Percentiles rank a stretch among this genome's conserved stretches.
Conservation (phyloP, 208 protist species). For the Acanthamoeba rhysodes region DNA sequence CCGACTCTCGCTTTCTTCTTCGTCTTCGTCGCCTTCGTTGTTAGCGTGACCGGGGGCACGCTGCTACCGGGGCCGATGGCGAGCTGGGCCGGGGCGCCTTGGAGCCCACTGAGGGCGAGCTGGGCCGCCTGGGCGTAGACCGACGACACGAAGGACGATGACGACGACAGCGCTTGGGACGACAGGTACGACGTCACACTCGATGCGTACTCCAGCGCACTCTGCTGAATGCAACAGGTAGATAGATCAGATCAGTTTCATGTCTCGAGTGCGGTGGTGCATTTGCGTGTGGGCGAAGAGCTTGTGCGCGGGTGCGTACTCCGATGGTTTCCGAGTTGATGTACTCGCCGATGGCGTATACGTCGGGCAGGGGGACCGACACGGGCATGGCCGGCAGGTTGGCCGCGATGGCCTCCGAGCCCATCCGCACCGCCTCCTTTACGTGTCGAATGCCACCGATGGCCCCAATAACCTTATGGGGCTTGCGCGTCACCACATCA, state of each 20-base stretch:
- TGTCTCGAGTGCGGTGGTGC: too few relatives aligned
- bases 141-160: background rate
- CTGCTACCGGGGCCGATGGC: too few relatives aligned
- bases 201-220: background rate
- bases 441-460: constrained; percentile 5
- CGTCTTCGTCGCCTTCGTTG: too few relatives aligned
- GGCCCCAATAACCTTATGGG: constrained; percentile 16
- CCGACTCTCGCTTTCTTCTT: too few relatives aligned
- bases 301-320: background rate
- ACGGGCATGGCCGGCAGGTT: background rate
- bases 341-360: background rate
- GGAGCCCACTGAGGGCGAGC: background rate
- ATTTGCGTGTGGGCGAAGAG: too few relatives aligned
- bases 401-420: constrained; percentile 15
- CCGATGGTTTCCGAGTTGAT: constrained; percentile 10
- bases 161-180: background rate
- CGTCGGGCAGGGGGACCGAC: background rate
- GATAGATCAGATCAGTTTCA: background rate
- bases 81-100: background rate
- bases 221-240: background rate
- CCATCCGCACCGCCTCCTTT: background rate
- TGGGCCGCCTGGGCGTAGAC: background rate
- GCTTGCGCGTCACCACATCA: background rate
- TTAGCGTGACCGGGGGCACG: too few relatives aligned
- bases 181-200: background rate